phyloP scores from a whole-genome alignment of 192 early-diverging fungal species.

The Gorgonomyces haynaldii region DNA sequence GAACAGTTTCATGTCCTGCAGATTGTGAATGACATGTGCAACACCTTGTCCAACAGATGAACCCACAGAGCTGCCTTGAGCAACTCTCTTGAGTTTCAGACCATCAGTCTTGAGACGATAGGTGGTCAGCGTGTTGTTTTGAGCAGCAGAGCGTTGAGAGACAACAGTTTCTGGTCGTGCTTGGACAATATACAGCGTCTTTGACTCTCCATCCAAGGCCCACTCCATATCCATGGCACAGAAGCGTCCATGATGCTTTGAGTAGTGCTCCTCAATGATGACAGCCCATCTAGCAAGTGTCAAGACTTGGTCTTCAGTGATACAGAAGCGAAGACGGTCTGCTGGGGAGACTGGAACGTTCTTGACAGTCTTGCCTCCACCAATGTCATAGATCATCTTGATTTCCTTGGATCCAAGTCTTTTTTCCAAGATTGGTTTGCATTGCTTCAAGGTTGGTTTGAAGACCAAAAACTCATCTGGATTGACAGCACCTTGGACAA shows the following conservation, averaged over 20 bases:
- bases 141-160: not conserved
- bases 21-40: conserved; percentile 4
- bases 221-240: conserved; percentile 7
- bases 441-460: not conserved
- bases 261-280: conserved; percentile 8
- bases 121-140: not conserved
- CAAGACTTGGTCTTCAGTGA: conserved; percentile 3
- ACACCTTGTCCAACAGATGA: not conserved
- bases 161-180: conserved; percentile 6
- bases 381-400: conserved; percentile 5
- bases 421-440: conserved; percentile 6
- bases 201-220: conserved; percentile 3
- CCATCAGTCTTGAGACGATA: not conserved
- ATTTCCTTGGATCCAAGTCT: conserved; percentile 3
- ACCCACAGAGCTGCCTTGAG: not conserved
- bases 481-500: conserved; percentile 36
- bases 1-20: conserved; percentile 2
- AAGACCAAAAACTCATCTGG: conserved; percentile 33
- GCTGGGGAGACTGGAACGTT: conserved; percentile 2
- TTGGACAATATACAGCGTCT: conserved; percentile 4
- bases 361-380: conserved; percentile 3
- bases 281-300: conserved; percentile 1
- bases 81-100: not conserved
- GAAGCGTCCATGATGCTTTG: not conserved
- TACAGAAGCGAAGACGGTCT: not conserved